phyloP scores from a whole-genome alignment of 768 basidiomycete species.

The Pleurotus platypus region DNA sequence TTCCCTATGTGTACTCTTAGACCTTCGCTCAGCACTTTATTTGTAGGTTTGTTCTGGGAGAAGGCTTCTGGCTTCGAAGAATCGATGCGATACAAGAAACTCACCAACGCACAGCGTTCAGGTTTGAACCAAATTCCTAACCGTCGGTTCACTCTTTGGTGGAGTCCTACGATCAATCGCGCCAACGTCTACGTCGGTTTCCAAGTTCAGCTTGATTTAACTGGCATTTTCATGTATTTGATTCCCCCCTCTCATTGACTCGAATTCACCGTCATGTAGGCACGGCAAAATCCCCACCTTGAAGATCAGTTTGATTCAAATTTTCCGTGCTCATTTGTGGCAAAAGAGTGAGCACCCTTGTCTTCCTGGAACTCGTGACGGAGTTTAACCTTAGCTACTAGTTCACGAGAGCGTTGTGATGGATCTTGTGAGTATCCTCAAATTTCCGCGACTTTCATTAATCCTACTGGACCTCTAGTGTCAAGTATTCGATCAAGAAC shows the following conservation, averaged over 20 bases:
- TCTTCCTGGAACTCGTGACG: constrained; percentile 11
- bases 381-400: constrained; percentile 20
- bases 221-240: constrained; percentile 87
- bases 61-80: constrained; percentile 97
- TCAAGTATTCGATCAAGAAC: constrained; percentile 98
- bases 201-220: constrained; percentile 98
- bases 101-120: constrained; percentile 97
- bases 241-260: neutral
- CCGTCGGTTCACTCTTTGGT: constrained; percentile 98
- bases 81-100: constrained; percentile 92
- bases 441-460: neutral
- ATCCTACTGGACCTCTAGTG: constrained; percentile 42
- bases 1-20: neutral
- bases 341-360: constrained; percentile 81
- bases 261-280: constrained; percentile 33
- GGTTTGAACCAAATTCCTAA: constrained; percentile 98
- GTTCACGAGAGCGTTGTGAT: constrained; percentile 91
- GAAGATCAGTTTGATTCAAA: constrained; percentile 99
- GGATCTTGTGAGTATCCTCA: constrained; percentile 58
- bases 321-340: constrained; percentile 99
- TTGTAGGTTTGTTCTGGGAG: constrained; percentile 89
- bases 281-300: constrained; percentile 98
- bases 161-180: constrained; percentile 98
- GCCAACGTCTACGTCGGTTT: constrained; percentile 99
- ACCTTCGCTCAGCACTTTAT: constrained; percentile 2